phyloP scores from a whole-genome alignment of 495 filamentous ascomycete species.

The Penicillium waksmanii region DNA sequence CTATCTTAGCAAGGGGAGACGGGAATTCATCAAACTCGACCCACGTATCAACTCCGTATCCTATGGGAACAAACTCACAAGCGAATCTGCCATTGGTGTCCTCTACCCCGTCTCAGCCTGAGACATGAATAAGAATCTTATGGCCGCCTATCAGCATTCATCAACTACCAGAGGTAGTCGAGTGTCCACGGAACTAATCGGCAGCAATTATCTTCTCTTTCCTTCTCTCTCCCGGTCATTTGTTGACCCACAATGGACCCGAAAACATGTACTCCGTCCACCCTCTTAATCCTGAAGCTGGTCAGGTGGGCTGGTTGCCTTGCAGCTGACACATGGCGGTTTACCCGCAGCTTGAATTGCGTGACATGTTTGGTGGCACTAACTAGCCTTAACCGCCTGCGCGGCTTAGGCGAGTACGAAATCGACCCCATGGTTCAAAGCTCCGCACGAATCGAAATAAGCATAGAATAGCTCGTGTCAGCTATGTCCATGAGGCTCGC shows the following conservation, averaged over 20 bases:
- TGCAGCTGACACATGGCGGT: constrained; percentile 3
- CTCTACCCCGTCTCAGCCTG: not conserved
- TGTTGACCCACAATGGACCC: not conserved
- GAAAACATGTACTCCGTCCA: not conserved
- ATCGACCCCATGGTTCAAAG: not conserved
- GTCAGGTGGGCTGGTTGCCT: not conserved
- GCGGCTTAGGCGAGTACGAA: not conserved
- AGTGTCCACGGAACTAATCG: not conserved
- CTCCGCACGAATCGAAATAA: not conserved
- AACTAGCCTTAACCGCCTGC: not conserved
- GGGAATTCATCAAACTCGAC: not conserved
- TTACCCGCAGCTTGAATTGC: constrained; percentile 1
- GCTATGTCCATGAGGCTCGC: not conserved
- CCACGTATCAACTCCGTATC: constrained; percentile 1
- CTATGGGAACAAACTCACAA: not conserved
- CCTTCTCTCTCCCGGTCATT: not conserved
- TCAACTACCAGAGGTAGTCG: too few relatives aligned
- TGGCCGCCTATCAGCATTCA: not conserved
- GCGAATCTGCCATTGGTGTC: not conserved
- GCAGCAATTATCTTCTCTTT: not conserved
- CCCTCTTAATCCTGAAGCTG: not conserved
- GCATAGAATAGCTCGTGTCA: not conserved
- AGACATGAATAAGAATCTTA: not conserved
- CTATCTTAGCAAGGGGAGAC: not conserved
- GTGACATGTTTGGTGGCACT: constrained; percentile 1